Base-by-base conservation (phyloP, 805 yeast genomes). In the Sungouiozyma intestinalis region DNA sequence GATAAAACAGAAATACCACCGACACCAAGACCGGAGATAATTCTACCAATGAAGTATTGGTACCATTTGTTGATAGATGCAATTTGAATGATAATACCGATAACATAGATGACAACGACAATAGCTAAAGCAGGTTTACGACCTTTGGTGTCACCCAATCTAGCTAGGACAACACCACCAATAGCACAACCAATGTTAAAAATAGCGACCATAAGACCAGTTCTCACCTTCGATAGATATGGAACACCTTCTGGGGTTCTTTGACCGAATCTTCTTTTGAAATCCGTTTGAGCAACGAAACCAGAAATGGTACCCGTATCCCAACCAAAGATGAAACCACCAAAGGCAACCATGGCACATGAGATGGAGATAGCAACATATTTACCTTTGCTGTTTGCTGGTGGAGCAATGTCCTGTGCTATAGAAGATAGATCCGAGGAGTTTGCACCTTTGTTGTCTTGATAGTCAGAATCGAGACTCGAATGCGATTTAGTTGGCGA, bases 251-350 rank as follows among this genome's bases (percentile, higher is more conserved):
- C 49, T 3, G 47, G 19, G 16, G 47, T 35, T 8, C 38, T 43
- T 40, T 45, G 46, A 11, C 60, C 60, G 42, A 56, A 54, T 40
- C 60, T 49, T 34, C 54, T 42, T 3, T 53, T 31, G 44, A 49
- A 56, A 42, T 56, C 59, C 8, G 50, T 49, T 53, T 62, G 64
- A 53, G 75, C 74, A 40, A 79, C 80, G 52, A 81, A 78, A 47
- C 86, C 86, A 16, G 84, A 76, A 57, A 81, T 78, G 48, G 87
- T 80, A 69, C 87, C 87, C 35, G 86, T 79, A 67, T 81, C 88
- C 74, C 82, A 81, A 48, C 88, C 88, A 53, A 78, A 81, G 36
- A 80, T 79, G 57, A 76, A 81, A 38, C 87, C 88, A 65, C 85
- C 86, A 48, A 81, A 81, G 27, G 85, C 83, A 49, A 81, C 74